Evolutionary conservation across 1,139 yeast species (phyloP).

Genomic region (Geotrichum reessii): DNA sequence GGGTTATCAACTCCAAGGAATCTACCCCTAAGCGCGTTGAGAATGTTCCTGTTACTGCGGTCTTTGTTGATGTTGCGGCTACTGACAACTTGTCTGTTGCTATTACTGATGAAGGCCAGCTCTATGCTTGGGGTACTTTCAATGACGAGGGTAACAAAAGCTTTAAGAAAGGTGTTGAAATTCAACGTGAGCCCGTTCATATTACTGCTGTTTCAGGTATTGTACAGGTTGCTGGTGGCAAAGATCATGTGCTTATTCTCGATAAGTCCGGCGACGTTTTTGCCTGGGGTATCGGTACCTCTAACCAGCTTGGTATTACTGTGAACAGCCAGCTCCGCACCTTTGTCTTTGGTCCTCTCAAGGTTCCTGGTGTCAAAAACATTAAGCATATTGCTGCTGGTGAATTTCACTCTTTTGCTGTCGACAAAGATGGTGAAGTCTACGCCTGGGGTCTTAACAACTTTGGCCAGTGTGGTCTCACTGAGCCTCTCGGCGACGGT

Average conservation of each 20-base stretch:
- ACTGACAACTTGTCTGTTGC: conserved; percentile 88
- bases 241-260: conserved; percentile 81
- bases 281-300: conserved; percentile 98
- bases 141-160: conserved; percentile 90
- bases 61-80: conserved; percentile 79
- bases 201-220: conserved; percentile 60
- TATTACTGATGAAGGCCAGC: conserved; percentile 72
- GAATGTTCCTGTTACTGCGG: conserved; percentile 51
- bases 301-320: conserved; percentile 76
- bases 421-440: conserved; percentile 64
- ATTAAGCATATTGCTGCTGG: conserved; percentile 83
- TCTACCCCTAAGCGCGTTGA: conserved; percentile 80
- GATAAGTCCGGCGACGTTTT: conserved; percentile 81
- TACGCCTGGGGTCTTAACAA: conserved; percentile 94
- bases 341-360: conserved; percentile 34
- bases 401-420: conserved; percentile 93
- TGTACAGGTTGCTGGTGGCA: conserved; percentile 87
- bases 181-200: conserved; percentile 64
- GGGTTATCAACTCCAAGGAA: conserved; percentile 80
- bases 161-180: conserved; percentile 57
- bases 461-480: conserved; percentile 90
- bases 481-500: conserved; percentile 56
- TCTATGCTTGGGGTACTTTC: conserved; percentile 97
- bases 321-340: conserved; percentile 32
- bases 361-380: conserved; percentile 47